Base-by-base conservation (phyloP, 305 asterid species). In the Petunia hybrid region DNA sequence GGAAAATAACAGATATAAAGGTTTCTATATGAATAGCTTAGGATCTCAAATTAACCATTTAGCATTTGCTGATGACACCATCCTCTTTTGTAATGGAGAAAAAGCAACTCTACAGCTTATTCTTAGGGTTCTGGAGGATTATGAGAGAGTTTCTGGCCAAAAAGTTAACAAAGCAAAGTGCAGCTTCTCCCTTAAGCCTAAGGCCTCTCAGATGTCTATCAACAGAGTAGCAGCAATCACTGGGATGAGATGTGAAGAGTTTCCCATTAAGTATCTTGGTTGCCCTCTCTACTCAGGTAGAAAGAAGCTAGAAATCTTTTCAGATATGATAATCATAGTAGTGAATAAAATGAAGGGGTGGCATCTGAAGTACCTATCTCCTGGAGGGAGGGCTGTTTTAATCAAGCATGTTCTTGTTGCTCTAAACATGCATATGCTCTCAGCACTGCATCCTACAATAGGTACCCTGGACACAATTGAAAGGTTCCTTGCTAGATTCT, bases 351-450 rank as follows among this genome's bases (percentile, higher is more conserved):
- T 13, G 10, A 56, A 56, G 4, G 62, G 62, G 10, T 56, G 62
- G 62, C 0, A 3, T 0, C 10, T 2, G 2, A 56, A 2, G 0
- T 2, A 3, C 0, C n/a, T n/a, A n/a, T n/a, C n/a, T n/a, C n/a
- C n/a, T n/a, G n/a, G n/a, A n/a, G n/a, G n/a, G n/a, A n/a, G n/a
- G n/a, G n/a, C n/a, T n/a, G n/a, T n/a, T n/a, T n/a, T n/a, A n/a
- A n/a, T n/a, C n/a, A n/a, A n/a, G n/a, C n/a, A n/a, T n/a, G n/a
- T n/a, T n/a, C n/a, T n/a, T n/a, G n/a, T n/a, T n/a, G n/a, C n/a
- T n/a, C n/a, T n/a, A n/a, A n/a, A n/a, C n/a, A n/a, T n/a, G n/a
- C n/a, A n/a, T n/a, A n/a, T n/a, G n/a, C n/a, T n/a, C n/a, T n/a
- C n/a, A n/a, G n/a, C n/a, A n/a, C n/a, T n/a, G n/a, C n/a, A n/a